phyloP scores from a whole-genome alignment of 2,329 filamentous ascomycete species.

The Xylaria sp. region DNA sequence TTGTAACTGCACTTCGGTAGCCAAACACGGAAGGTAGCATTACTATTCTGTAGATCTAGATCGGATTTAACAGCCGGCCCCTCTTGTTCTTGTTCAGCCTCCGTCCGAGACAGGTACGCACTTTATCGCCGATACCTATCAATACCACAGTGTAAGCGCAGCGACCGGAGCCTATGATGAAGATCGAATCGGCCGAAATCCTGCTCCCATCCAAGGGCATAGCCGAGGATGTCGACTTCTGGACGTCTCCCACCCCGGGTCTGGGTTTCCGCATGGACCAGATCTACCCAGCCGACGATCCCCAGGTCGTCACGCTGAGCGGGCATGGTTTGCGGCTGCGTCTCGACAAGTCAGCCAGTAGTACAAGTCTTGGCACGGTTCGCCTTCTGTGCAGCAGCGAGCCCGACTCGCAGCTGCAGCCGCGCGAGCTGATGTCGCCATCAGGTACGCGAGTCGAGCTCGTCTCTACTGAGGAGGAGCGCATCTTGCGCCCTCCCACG shows the following conservation, averaged over 20 bases:
- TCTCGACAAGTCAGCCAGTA: conserved; percentile 21
- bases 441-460: conserved; percentile 27
- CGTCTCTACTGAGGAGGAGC: conserved; percentile 15
- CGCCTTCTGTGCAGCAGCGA: conserved; percentile 26
- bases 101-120: not conserved
- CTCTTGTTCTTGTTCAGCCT: not conserved
- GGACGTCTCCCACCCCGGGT: conserved; percentile 23
- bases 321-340: conserved; percentile 29
- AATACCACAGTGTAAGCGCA: conserved; percentile 6
- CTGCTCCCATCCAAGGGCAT: conserved; percentile 29
- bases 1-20: conserved; percentile 4
- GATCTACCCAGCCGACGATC: conserved; percentile 31
- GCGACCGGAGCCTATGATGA: conserved; percentile 14
- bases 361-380: conserved; percentile 5
- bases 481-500: conserved; percentile 21
- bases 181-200: conserved; percentile 28
- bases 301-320: conserved; percentile 23
- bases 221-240: conserved; percentile 29
- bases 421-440: conserved; percentile 25
- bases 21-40: conserved; percentile 21
- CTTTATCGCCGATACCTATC: conserved; percentile 12
- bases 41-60: not conserved
- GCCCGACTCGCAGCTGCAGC: not conserved
- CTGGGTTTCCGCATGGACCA: conserved; percentile 29
- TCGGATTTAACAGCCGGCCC: not conserved